Evolutionary conservation across 2,329 filamentous ascomycete genomes (phyloP).

Genomic region (Colletotrichum sp.): DNA sequence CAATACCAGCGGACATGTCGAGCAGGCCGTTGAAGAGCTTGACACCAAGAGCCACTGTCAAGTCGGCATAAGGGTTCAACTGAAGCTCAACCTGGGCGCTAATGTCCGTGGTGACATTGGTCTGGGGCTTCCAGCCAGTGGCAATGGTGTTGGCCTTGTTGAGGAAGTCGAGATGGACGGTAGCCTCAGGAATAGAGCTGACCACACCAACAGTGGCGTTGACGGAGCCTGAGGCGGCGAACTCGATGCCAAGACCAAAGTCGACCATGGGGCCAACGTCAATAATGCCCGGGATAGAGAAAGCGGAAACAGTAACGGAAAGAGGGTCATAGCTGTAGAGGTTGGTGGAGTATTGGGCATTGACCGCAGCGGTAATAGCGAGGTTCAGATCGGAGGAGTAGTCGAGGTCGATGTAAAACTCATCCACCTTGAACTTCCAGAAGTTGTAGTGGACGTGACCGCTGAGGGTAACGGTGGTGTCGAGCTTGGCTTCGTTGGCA

Average conservation of each 20-base stretch:
- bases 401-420: constrained; percentile 48
- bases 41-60: constrained; percentile 44
- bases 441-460: constrained; percentile 46
- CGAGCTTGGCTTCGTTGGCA: constrained; percentile 38
- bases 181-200: constrained; percentile 36
- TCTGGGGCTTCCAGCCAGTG: constrained; percentile 40
- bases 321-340: constrained; percentile 40
- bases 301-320: constrained; percentile 36
- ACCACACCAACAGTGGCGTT: constrained; percentile 33
- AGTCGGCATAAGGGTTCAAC: constrained; percentile 35
- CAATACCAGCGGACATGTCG: constrained; percentile 41
- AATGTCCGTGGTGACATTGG: constrained; percentile 35
- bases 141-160: constrained; percentile 30
- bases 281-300: constrained; percentile 46
- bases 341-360: constrained; percentile 34
- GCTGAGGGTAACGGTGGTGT: constrained; percentile 40
- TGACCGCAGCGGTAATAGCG: constrained; percentile 38
- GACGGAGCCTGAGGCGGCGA: constrained; percentile 38
- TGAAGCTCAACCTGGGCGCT: constrained; percentile 34
- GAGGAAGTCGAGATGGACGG: constrained; percentile 43
- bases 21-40: constrained; percentile 39
- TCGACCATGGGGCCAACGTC: constrained; percentile 39
- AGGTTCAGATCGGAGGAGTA: constrained; percentile 33
- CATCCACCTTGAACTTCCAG: constrained; percentile 32
- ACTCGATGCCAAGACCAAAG: constrained; percentile 40